Conservation (phyloP, 1,284 basidiomycete genomes). For the Mycena citricolor region DNA sequence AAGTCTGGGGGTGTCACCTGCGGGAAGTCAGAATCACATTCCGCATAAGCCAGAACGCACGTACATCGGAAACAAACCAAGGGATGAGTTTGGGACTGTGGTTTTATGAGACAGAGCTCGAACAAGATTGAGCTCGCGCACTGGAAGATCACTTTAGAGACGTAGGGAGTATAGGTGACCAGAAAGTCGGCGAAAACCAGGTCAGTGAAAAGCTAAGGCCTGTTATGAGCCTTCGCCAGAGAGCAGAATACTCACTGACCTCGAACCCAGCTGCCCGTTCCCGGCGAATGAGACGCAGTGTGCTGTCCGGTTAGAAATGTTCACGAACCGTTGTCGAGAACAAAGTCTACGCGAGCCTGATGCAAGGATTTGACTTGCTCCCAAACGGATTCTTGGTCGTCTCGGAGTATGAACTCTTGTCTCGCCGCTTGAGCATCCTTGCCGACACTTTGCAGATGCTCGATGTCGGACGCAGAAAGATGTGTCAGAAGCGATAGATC, state of each 20-base stretch:
- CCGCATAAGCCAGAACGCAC: not conserved
- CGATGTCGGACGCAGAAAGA: slow-evolving; percentile 77
- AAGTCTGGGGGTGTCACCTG: slow-evolving; percentile 76
- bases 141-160: slow-evolving; percentile 86
- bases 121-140: slow-evolving; percentile 46
- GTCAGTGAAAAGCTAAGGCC: slow-evolving; percentile 84
- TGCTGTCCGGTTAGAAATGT: slow-evolving; percentile 1
- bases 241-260: slow-evolving; percentile 34
- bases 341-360: slow-evolving; percentile 76
- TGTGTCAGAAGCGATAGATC: slow-evolving; percentile 85
- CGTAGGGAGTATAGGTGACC: slow-evolving; percentile 82
- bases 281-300: too few species aligned
- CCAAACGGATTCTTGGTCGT: slow-evolving; percentile 84
- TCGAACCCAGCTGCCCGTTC: slow-evolving; percentile 95
- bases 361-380: slow-evolving; percentile 60
- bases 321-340: slow-evolving; percentile 93
- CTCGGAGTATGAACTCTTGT: slow-evolving; percentile 77
- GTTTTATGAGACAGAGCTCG: not conserved
- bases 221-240: too few species aligned
- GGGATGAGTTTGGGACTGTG: slow-evolving; percentile 83
- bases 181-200: slow-evolving; percentile 94
- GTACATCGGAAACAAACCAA: slow-evolving; percentile 89
- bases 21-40: not conserved
- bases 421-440: slow-evolving; percentile 74
- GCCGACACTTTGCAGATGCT: slow-evolving; percentile 81